Evolutionary conservation across 179 eudicot genomes (phyloP).

Genomic region (Dionaea muscipula): DNA sequence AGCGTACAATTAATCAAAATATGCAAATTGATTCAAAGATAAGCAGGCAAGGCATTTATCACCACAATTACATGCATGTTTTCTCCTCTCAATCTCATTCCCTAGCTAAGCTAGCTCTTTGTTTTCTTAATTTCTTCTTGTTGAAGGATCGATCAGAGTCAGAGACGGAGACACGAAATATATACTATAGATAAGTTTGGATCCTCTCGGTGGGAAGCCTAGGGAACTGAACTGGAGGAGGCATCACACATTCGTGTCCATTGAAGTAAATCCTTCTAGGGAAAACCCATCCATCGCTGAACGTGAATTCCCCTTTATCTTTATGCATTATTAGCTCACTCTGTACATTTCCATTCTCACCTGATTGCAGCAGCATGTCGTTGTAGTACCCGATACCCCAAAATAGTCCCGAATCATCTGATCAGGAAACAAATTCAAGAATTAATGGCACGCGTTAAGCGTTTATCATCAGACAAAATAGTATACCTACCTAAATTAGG

Average conservation of each 20-base stretch:
- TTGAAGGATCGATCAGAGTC: too few relatives aligned
- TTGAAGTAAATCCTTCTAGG: conserved; percentile 69
- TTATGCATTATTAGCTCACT: conserved; percentile 57
- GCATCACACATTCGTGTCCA: conserved; percentile 84
- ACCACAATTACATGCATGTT: too few relatives aligned
- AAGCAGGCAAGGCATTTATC: too few relatives aligned
- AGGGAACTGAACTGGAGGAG: conserved; percentile 59
- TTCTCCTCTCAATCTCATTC: too few relatives aligned
- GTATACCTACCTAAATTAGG: too few relatives aligned
- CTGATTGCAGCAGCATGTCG: conserved; percentile 55
- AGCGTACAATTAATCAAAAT: too few relatives aligned
- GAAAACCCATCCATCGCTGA: conserved; percentile 75
- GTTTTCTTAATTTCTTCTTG: too few relatives aligned
- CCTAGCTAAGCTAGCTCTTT: too few relatives aligned
- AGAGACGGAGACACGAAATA: not conserved
- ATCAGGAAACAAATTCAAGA: not conserved
- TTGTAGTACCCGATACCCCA: conserved; percentile 67
- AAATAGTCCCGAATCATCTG: conserved; percentile 78
- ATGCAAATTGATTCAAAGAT: too few relatives aligned
- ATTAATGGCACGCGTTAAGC: not conserved
- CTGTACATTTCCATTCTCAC: conserved; percentile 64
- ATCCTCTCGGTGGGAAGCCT: conserved; percentile 43
- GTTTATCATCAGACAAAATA: not conserved
- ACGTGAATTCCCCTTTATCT: conserved; percentile 50
- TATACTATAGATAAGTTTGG: not conserved